A percentile compares a stretch with the other conserved stretches of the same genome.
Conservation (phyloP, 345 rosid species). For the Tarenaya hassleriana region DNA sequence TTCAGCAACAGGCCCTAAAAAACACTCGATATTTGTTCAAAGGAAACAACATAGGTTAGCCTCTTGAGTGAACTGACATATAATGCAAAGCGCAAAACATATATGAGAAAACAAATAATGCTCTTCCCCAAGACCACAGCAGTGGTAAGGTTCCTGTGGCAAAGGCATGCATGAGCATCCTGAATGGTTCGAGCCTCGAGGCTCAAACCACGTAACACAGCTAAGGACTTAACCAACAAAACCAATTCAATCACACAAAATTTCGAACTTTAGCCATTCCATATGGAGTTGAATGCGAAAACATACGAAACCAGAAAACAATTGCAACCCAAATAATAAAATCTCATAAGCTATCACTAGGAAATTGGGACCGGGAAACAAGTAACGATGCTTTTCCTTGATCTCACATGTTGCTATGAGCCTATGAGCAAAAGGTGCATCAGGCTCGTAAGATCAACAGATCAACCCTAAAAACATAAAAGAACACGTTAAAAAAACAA, state of each 20-base stretch:
- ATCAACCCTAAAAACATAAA: neutral
- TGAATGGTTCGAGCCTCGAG: neutral
- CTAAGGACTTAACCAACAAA: too few species aligned
- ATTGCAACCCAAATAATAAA: neutral
- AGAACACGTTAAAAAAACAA: too few species aligned
- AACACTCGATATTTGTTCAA: slow-evolving; percentile 8
- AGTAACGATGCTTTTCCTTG: neutral
- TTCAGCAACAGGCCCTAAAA: slow-evolving; percentile 48
- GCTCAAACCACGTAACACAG: too few species aligned
- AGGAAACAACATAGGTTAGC: slow-evolving; percentile 16
- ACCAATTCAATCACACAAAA: too few species aligned
- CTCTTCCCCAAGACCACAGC: too few species aligned
- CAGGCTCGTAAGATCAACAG: too few species aligned
- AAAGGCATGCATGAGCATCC: neutral
- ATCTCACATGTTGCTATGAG: neutral
- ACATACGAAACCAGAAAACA: too few species aligned
- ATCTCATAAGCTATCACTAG: slow-evolving; percentile 1
- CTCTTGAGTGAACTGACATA: neutral
- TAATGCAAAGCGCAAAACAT: neutral
- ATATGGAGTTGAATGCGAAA: too few species aligned
- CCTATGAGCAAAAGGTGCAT: too few species aligned
- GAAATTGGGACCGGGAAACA: neutral
- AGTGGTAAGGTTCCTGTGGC: too few species aligned
- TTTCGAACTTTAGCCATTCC: too few species aligned
- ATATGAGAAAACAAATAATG: too few species aligned